These are phyloP conservation scores for Mycosarcoma maydis DNA, from an alignment of 1,284 basidiomycete genomes.

Conservation along the genomic window DNA sequence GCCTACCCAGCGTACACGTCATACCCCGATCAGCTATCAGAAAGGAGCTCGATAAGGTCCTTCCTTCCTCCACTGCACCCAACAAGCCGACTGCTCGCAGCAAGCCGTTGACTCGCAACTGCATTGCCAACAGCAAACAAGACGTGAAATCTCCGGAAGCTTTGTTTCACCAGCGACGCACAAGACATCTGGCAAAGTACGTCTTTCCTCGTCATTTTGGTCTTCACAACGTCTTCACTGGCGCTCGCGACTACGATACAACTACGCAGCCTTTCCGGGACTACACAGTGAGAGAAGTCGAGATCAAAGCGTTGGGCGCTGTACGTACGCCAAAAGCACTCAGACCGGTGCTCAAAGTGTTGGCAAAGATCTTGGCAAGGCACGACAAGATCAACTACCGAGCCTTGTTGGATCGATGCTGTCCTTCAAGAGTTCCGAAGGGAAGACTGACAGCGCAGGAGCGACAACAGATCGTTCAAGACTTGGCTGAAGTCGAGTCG, in stretches of 20 bases:
- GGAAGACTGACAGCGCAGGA: slow-evolving; percentile 37
- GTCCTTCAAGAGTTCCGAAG: slow-evolving; percentile 76
- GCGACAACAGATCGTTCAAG: slow-evolving; percentile 79
- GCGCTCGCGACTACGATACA: slow-evolving; percentile 32
- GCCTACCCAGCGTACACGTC: slow-evolving; percentile 74
- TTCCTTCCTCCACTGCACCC: slow-evolving; percentile 10
- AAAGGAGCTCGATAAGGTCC: slow-evolving; percentile 38
- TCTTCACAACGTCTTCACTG: slow-evolving; percentile 73
- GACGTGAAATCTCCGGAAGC: not conserved
- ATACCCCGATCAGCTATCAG: slow-evolving; percentile 14
- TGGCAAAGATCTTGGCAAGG: slow-evolving; percentile 76
- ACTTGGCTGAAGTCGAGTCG: slow-evolving; percentile 54
- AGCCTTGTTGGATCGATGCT: slow-evolving; percentile 74
- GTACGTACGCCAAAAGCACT: slow-evolving; percentile 79
- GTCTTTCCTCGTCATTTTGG: slow-evolving; percentile 82
- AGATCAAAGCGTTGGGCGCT: slow-evolving; percentile 72
- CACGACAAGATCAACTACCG: slow-evolving; percentile 79
- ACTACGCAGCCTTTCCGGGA: slow-evolving; percentile 69
- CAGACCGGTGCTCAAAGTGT: slow-evolving; percentile 71
- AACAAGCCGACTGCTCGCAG: not conserved
- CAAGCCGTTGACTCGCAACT: not conserved
- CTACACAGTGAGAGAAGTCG: slow-evolving; percentile 75
- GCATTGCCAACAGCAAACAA: not conserved
- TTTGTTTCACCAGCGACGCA: slow-evolving; percentile 52
- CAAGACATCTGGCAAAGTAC: slow-evolving; percentile 79